Evolutionary conservation across 2,329 filamentous ascomycete genomes (phyloP), one percentile per base, ranked within the genome.

Genomic region (Pseudodiploospora longispora): DNA sequence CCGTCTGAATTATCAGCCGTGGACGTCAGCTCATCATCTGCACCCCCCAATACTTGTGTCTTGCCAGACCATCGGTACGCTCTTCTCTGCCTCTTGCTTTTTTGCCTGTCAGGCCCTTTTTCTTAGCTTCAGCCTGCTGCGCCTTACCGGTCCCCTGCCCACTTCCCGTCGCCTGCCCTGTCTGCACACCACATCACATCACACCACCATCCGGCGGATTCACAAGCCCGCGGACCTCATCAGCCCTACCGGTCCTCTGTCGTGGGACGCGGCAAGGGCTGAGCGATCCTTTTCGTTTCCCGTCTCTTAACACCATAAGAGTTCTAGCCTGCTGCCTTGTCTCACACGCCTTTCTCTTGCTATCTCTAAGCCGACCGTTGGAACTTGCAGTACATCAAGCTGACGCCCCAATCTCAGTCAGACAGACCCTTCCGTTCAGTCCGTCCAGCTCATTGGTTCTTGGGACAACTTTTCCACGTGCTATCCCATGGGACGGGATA

Each of bases 381-480:
- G 30, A 30, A 47, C 38, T 44, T 49, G 32, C 19, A 19, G 19
- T 19, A 19, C 19, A 19, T 19, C 19, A 19, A 48, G 50, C 56
- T 58, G 49, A 55, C 51, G 36, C 40, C 34, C 42, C 31, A 33
- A 38, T 49, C 54, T 45, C 60, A 83, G 80, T 58, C 72, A 77
- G 66, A 81, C 80, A 43, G 63, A 75, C 53, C 73, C 76, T 51
- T 73, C 76, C 41, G 74, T 81, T 50, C 73, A 75, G 50, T 83
- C 83, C 37, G 86, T 96, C 52, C 81, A 86, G 59, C 75, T 96
- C 38, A 74, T 93, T 55, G 91, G 91, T 50, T 95, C 89, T 51
- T 97, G 91, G 91, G 90, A 96, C 69, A 95, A 95, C 69, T 96
- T 96, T 67, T 72, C 75, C 48, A 80, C 76, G 58, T 71, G 80